Conservation (phyloP, 176 grass and related monocot species). For the Thalia dealbata region DNA sequence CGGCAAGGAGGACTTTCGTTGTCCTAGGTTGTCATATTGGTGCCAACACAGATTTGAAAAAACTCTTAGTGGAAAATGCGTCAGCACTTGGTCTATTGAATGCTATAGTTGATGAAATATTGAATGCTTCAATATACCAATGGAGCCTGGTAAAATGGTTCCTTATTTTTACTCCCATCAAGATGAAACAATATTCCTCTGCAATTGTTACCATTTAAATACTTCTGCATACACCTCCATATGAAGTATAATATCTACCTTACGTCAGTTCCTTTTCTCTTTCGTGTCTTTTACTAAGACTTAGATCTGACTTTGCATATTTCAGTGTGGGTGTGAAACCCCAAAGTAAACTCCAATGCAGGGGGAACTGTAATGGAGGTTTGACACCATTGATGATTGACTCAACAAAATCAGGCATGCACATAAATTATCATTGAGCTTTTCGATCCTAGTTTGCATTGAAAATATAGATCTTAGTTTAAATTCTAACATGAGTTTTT, state of each 20-base stretch:
- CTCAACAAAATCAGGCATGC: slow-evolving; percentile 38
- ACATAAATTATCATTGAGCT: background rate
- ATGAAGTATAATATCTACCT: background rate
- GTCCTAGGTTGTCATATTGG: too few relatives aligned
- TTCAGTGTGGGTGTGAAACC: slow-evolving; percentile 33
- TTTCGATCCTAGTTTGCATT: background rate
- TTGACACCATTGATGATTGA: slow-evolving; percentile 28
- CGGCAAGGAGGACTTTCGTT: too few relatives aligned
- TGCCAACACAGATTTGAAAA: too few relatives aligned
- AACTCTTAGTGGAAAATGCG: too few relatives aligned
- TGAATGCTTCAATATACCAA: too few relatives aligned
- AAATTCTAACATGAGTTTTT: background rate
- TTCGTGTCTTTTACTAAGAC: background rate
- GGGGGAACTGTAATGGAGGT: slow-evolving; percentile 33
- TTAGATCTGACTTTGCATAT: background rate
- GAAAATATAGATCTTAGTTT: background rate
- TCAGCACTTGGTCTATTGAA: too few relatives aligned
- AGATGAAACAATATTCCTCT: too few relatives aligned
- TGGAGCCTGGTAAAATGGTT: too few relatives aligned
- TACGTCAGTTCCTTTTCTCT: background rate
- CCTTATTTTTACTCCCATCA: too few relatives aligned
- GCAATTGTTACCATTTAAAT: background rate
- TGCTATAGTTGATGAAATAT: too few relatives aligned
- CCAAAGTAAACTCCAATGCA: slow-evolving; percentile 25
- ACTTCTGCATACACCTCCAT: background rate